Base-by-base conservation (phyloP, 2,329 filamentous ascomycete genomes). In the Knufia fluminis region DNA sequence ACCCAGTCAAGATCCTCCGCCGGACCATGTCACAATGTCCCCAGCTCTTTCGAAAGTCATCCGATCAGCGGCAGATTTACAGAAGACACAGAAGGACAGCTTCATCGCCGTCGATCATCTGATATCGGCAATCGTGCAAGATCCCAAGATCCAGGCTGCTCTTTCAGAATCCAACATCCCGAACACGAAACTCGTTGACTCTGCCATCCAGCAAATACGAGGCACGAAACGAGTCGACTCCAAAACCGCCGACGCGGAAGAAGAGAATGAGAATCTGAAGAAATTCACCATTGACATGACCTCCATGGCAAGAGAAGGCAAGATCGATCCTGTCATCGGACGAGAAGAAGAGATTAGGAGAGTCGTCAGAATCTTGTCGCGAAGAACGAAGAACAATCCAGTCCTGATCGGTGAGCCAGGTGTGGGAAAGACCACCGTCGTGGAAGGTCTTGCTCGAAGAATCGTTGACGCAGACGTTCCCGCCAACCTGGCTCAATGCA, bases 261-360 rank as follows among this genome's bases (percentile, higher is more conserved):
- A 85, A 62, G 91, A 96, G 62, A 86, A 90, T 61, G 92, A 98
- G 70, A 96, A 95, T 64, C 74, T 98, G 53, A 87, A 90, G 72
- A 98, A 97, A 63, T 98, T 96, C 69, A 97, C 92, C 50, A 92
- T 97, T 62, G 92, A 98, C 69, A 94, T 98, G 89, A 98, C 92
- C 9, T 78, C 86, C 44, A 83, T 96, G 82, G 92, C 92, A 52
- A 79, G 90, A 65, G 92, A 98, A 71, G 94, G 94, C 65, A 97
- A 97, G 64, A 76, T 98, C 3, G 92, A 98, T 62, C 92, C 92
- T 0, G 91, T 97, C 14, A 97, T 98, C 63, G 92, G 92, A 12
- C 78, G 92, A 65, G 90, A 96, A 61, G 75, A 80, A 3, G 92
- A 96, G 65, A 95, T 97, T 46, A 87, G 95, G 61, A 77, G 92